These are phyloP conservation scores for Cutaneotrichosporon cutaneum DNA, from an alignment of 1,284 basidiomycete species.

Conservation along the genomic window DNA sequence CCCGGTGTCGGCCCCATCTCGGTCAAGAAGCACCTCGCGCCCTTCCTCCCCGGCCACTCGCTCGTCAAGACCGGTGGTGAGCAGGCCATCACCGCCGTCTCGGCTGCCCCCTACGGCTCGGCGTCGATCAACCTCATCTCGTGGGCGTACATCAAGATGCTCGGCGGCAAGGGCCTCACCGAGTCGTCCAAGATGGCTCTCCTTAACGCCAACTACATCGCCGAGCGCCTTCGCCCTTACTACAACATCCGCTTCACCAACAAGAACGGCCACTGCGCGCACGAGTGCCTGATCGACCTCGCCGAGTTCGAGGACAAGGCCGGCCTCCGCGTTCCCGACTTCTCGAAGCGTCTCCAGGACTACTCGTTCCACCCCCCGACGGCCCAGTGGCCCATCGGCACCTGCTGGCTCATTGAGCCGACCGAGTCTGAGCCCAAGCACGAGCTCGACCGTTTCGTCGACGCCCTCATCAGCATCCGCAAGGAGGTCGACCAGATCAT, in stretches of 20 bases:
- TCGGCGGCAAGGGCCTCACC: slow-evolving; percentile 83
- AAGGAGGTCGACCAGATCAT: slow-evolving; percentile 86
- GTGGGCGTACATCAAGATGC: slow-evolving; percentile 98
- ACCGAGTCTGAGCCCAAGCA: slow-evolving; percentile 90
- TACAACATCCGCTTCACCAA: slow-evolving; percentile 92
- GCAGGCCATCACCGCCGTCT: slow-evolving; percentile 79
- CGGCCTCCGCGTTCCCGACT: slow-evolving; percentile 89
- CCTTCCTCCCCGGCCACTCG: slow-evolving; percentile 93
- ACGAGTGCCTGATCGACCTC: slow-evolving; percentile 92
- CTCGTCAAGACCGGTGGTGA: slow-evolving; percentile 66
- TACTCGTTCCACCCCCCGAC: slow-evolving; percentile 51
- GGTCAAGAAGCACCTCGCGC: slow-evolving; percentile 85
- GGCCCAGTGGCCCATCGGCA: slow-evolving; percentile 78
- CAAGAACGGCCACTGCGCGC: slow-evolving; percentile 83
- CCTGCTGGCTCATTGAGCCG: slow-evolving; percentile 79
- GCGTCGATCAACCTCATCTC: slow-evolving; percentile 95
- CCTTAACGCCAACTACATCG: slow-evolving; percentile 97
- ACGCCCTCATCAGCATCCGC: slow-evolving; percentile 94
- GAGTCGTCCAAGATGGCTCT: slow-evolving; percentile 83
- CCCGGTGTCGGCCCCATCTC: slow-evolving; percentile 91
- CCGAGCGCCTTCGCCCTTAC: slow-evolving; percentile 75
- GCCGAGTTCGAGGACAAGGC: slow-evolving; percentile 87
- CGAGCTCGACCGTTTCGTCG: slow-evolving; percentile 89
- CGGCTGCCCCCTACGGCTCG: slow-evolving; percentile 89
- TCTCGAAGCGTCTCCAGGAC: slow-evolving; percentile 82